A percentile compares a stretch with the other conserved stretches of the same genome.
Conservation (phyloP, 1,284 basidiomycete genomes). For the Rhodotorula glutinis region DNA sequence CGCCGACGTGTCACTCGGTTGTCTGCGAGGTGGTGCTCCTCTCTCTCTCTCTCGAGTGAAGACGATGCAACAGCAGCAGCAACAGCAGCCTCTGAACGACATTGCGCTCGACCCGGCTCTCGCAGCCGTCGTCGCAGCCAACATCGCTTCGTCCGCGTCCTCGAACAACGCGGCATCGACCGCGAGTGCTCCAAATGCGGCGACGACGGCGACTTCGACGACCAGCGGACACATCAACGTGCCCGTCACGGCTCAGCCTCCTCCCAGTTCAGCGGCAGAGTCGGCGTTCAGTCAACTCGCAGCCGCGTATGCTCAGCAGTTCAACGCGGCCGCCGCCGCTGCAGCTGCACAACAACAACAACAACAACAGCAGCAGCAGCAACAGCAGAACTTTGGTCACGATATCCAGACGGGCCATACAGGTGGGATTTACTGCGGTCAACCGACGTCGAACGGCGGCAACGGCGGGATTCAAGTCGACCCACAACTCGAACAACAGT, state of each 20-base stretch:
- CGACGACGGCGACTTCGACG: too few species aligned
- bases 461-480: too few species aligned
- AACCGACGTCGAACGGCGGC: too few species aligned
- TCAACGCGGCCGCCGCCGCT: background rate
- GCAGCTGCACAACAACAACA: background rate
- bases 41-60: too few species aligned
- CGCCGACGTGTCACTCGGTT: too few species aligned
- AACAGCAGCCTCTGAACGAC: background rate
- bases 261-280: background rate
- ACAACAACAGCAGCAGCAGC: background rate
- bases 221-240: too few species aligned
- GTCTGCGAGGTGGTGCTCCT: too few species aligned
- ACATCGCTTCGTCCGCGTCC: too few species aligned
- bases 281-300: background rate
- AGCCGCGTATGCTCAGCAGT: background rate
- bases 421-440: too few species aligned
- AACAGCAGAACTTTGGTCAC: background rate
- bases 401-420: background rate
- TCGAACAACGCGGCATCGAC: background rate
- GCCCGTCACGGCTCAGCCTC: background rate
- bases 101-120: conserved; percentile 6
- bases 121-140: background rate
- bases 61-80: background rate
- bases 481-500: too few species aligned
- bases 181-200: too few species aligned